Evolutionary conservation across 345 rosid genomes (phyloP), one percentile per base, ranked within the genome.

Genomic region (Eutrema japonicum): DNA sequence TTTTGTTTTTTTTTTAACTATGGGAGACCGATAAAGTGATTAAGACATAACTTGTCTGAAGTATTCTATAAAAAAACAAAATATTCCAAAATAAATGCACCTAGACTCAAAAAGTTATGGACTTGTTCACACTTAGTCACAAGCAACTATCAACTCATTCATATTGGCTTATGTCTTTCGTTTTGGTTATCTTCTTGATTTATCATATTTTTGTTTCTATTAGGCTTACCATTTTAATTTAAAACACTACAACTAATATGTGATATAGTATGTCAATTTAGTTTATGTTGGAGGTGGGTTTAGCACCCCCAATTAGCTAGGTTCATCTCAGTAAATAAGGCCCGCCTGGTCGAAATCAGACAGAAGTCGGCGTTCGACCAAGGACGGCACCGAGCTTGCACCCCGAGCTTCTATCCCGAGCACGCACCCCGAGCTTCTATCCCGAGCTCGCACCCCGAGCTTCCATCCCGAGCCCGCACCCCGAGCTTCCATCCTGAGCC

Each of bases 1-100:
- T 66, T 58, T 66, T 58, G 2, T 66, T 29, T n/a, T 3, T 56
- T 9, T 56, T 36, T 57, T 64, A 66, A 38, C 1, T 66, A 18
- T 66, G 52, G 66, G 36, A 58, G 87, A 84, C 91, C 86, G 89
- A 85, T 58, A 66, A 91, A 89, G 86, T 47, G 40, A 66, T 80
- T 64, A 7, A 61, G 83, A 77, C 86, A 76, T 82, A 84, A 83
- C 89, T 85, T 86, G 89, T 77, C 84, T 68, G 47, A 49, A 68
- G 81, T 74, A 65, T 70, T 56, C 79, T 40, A 51, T 71, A 48
- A 76, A 81, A 40, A 46, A 80, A 40, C n/a, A 18, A 48, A 41
- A 82, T 80, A 81, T 22, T 86, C 85, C 83, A 82, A 68, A 45
- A 40, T 8, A 27, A 27, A 73, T 85, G 80, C 85, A 77, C 87